phyloP scores from a whole-genome alignment of 208 protist species.

The Zelonia costaricensis region DNA sequence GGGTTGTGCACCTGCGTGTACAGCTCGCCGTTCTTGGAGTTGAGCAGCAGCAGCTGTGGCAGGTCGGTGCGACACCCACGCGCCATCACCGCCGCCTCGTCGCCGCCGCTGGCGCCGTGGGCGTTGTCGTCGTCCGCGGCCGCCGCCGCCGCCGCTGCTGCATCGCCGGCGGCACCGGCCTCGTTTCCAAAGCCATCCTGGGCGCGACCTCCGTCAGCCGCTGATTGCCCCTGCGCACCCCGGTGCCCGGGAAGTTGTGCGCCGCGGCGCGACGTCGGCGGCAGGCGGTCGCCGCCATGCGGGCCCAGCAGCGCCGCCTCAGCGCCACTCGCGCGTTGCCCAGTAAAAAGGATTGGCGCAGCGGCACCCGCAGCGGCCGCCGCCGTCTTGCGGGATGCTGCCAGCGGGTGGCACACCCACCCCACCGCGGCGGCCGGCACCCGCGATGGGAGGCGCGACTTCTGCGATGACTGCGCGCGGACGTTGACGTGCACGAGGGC shows the following conservation, averaged over 20 bases:
- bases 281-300: too few species aligned
- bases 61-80: constrained; percentile 43
- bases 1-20: constrained; percentile 69
- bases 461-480: constrained; percentile 27
- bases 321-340: background rate
- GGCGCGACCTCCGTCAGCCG: too few species aligned
- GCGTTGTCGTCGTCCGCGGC: background rate
- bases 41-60: constrained; percentile 55
- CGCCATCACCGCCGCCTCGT: constrained; percentile 4
- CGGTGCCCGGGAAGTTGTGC: too few species aligned
- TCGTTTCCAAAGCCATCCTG: too few species aligned
- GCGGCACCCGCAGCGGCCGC: background rate
- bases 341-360: too few species aligned
- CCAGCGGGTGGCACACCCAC: constrained; percentile 28
- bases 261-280: too few species aligned
- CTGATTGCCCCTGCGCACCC: too few species aligned
- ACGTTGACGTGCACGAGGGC: constrained; percentile 15
- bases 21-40: constrained; percentile 53
- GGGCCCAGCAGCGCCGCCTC: too few species aligned
- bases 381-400: background rate
- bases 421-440: constrained; percentile 49
- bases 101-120: background rate
- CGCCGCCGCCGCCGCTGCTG: background rate
- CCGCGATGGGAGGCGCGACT: constrained; percentile 39
- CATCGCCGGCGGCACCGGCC: background rate